Evolutionary conservation across 2,329 filamentous ascomycete species (phyloP), one percentile per base, ranked within the genome.

Genomic region (Sporothrix brunneoviolacea): DNA sequence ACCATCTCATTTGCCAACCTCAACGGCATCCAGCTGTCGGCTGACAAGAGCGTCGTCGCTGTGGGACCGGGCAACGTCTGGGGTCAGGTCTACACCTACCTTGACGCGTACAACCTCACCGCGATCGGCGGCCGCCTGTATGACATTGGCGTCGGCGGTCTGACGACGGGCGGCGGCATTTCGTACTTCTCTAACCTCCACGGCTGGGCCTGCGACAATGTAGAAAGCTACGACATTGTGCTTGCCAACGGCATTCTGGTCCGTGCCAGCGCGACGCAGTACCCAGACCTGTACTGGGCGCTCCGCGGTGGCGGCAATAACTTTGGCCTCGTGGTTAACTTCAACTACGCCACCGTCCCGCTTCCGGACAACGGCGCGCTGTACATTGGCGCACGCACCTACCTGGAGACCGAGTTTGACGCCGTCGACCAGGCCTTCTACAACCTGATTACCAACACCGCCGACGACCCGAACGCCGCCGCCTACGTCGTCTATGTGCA

Each of bases 71-170:
- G 79, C 7, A 70, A 71, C 41, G 59, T 70, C 3, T 80, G 78
- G 77, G 65, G 63, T 46, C 72, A 80, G 55, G 72, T 82, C 12
- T 77, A 83, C 56, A 62, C 67, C 4, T 72, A 71, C 0, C 71
- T 72, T 0, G 73, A 66, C 40, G 61, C 70, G 46, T 64, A 78
- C 57, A 70, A 71, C 0, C 68, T 83, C 2, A 79, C 78, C 1
- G 77, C 77, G 1, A 75, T 82, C 0, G 80, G 79, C 9, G 81
- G 81, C 3, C 82, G 80, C 0, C 77, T 83, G 9, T 77, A 77
- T 37, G 76, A 83, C 55, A 83, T 79, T 1, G 80, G 81, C 6
- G 75, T 84, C 6, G 80, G 77, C 2, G 81, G 77, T 0, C 65
- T 83, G 13, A 72, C 74, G 0, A 61, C 82, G 1, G 77, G 77